These are phyloP conservation scores for Ophiostoma sp. DNA, from an alignment of 2,329 filamentous ascomycete genomes.

Conservation along the genomic window DNA sequence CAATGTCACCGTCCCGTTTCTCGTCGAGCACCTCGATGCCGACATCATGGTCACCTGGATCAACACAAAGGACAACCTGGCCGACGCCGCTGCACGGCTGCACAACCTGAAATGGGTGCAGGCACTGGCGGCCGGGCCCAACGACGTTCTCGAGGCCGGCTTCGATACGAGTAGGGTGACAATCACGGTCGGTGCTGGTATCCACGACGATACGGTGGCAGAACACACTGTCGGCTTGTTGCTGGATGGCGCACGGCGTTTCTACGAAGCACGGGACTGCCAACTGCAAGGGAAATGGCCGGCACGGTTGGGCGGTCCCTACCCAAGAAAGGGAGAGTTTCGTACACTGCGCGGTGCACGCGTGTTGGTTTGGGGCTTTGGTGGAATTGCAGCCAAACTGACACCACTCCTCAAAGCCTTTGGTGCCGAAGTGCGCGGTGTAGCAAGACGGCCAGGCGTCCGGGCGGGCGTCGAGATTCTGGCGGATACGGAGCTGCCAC, in stretches of 20 bases:
- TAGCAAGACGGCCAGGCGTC: not conserved
- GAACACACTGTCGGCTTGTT: conserved; percentile 40
- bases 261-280: conserved; percentile 48
- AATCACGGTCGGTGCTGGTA: not conserved
- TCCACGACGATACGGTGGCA: conserved; percentile 1
- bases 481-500: not conserved
- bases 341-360: not conserved
- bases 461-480: not conserved
- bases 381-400: not conserved
- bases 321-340: not conserved
- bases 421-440: not conserved
- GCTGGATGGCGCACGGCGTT: conserved; percentile 41
- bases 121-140: not conserved
- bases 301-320: conserved; percentile 34
- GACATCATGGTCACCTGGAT: conserved; percentile 48
- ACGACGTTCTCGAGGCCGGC: conserved; percentile 1
- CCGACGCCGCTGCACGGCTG: conserved; percentile 45
- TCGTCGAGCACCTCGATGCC: conserved; percentile 46
- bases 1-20: conserved; percentile 45
- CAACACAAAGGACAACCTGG: conserved; percentile 45
- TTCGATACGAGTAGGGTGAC: not conserved
- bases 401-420: not conserved
- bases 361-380: not conserved
- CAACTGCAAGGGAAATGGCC: conserved; percentile 48
- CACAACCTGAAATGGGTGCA: conserved; percentile 45